Percentiles rank a stretch among this genome's conserved stretches.
Conservation (phyloP, 805 yeast species). For the Candida hispaniensis region DNA sequence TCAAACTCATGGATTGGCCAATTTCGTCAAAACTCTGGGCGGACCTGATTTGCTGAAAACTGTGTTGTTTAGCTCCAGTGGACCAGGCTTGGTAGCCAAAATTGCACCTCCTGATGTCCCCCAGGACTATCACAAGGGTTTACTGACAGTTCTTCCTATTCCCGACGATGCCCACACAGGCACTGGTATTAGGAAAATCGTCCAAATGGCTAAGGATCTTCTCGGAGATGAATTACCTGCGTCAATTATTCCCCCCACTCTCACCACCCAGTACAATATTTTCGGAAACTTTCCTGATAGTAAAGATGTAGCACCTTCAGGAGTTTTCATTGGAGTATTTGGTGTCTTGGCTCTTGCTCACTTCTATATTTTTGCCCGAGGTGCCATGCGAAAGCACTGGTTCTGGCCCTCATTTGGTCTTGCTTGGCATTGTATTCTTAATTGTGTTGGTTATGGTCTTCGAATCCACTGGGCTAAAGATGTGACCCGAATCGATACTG, state of each 20-base stretch:
- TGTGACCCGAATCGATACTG: conserved; percentile 36
- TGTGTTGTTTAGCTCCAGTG: too few relatives aligned
- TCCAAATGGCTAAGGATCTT: conserved; percentile 10
- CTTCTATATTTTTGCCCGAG: conserved; percentile 32
- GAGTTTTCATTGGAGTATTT: conserved; percentile 46
- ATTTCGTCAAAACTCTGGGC: too few relatives aligned
- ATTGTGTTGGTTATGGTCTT: conserved; percentile 48
- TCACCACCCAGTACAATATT: conserved; percentile 26
- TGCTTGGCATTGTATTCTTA: conserved; percentile 41
- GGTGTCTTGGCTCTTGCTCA: conserved; percentile 39
- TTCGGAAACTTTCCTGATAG: conserved; percentile 56
- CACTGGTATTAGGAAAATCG: conserved; percentile 10
- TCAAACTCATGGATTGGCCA: too few relatives aligned
- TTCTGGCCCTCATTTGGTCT: conserved; percentile 48
- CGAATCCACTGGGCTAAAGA: conserved; percentile 53
- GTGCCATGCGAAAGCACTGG: conserved; percentile 32
- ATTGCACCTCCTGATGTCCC: too few relatives aligned
- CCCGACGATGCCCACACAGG: conserved; percentile 2
- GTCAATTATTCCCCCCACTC: conserved; percentile 4
- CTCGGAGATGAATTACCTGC: conserved; percentile 4
- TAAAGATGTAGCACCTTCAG: conserved; percentile 49
- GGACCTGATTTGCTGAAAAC: too few relatives aligned
- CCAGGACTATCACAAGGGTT: neutral
- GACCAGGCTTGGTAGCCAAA: too few relatives aligned
- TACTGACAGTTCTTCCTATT: conserved; percentile 1